Base-by-base conservation (phyloP, 2,329 filamentous ascomycete genomes). In the Colletotrichum gigasporum region DNA sequence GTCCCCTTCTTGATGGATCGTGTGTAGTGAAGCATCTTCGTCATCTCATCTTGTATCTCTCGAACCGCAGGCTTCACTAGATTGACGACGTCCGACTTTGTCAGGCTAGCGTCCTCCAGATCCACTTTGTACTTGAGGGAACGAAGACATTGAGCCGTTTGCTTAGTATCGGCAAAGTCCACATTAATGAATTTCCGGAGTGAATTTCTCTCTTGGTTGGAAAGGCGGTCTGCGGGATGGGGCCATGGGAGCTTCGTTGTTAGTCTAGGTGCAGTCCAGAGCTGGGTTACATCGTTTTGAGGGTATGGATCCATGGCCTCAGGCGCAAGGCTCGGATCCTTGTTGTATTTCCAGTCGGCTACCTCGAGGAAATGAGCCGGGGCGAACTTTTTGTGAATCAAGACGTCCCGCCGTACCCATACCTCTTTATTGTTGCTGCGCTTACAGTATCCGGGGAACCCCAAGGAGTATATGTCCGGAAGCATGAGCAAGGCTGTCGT, bases 381-480 rank as follows among this genome's bases (percentile, higher is more conserved):
- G 4, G 20, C 28, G 30, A 30, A 57, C 2, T 4, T 7, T 8
- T 10, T 20, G 6, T 57, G 54, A 14, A 57, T 39, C 12, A 37
- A 5, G n/a, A 48, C 5, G 6, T 32, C 10, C 2, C 32, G 32
- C 0, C 9, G 11, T 1, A 22, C 5, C 1, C 4, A 4, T 8
- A 32, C 16, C 3, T 20, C 2, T 2, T 2, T n/a, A 1, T 3
- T 5, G 3, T 18, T 34, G 3, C 11, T 1, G 10, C 24, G 3
- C 3, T 58, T 50, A 11, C 16, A 14, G 18, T 58, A 58, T 1
- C 41, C 35, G 2, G 55, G 24, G 2, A 58, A 30, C 1, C 55
- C 55, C 22, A 58, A 2, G 1, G 44, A 41, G 35, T 34, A 50
- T 9, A 59, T 52, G 20, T 59, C 16, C 2, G 55, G 45, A 14